Evolutionary conservation across 1,139 yeast species (phyloP).

Genomic region (Candida tunisiensis): DNA sequence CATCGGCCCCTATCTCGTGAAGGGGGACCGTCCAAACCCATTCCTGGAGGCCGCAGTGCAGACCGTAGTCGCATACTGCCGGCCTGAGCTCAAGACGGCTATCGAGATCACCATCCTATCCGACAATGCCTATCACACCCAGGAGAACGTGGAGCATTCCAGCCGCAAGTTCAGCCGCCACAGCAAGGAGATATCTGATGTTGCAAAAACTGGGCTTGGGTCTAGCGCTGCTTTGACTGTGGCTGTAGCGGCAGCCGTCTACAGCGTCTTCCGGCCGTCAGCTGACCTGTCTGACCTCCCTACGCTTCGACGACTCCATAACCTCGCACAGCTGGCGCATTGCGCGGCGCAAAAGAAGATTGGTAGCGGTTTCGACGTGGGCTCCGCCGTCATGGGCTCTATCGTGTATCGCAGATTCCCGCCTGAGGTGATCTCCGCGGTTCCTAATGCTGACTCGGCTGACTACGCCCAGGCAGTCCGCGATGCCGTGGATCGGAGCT

Average conservation of each 20-base stretch:
- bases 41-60: constrained; percentile 50
- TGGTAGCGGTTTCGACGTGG: constrained; percentile 95
- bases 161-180: constrained; percentile 42
- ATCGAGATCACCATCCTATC: constrained; percentile 53
- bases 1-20: constrained; percentile 1
- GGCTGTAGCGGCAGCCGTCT: constrained; percentile 54
- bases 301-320: constrained; percentile 34
- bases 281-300: constrained; percentile 1
- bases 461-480: constrained; percentile 15
- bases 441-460: constrained; percentile 1
- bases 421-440: constrained; percentile 8
- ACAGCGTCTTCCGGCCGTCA: constrained; percentile 14
- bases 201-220: constrained; percentile 89
- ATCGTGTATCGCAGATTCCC: constrained; percentile 60
- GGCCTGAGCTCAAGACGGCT: constrained; percentile 12
- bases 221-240: constrained; percentile 91
- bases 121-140: constrained; percentile 85
- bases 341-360: constrained; percentile 89
- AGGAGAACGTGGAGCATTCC: constrained; percentile 29
- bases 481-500: constrained; percentile 28
- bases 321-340: constrained; percentile 76
- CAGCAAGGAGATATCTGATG: constrained; percentile 38
- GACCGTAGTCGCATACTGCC: constrained; percentile 36
- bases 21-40: constrained; percentile 33
- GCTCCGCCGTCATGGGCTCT: constrained; percentile 87